Evolutionary conservation across 2,329 filamentous ascomycete genomes (phyloP), one percentile per base, ranked within the genome.

Genomic region (Arthrobotrys sinensis): DNA sequence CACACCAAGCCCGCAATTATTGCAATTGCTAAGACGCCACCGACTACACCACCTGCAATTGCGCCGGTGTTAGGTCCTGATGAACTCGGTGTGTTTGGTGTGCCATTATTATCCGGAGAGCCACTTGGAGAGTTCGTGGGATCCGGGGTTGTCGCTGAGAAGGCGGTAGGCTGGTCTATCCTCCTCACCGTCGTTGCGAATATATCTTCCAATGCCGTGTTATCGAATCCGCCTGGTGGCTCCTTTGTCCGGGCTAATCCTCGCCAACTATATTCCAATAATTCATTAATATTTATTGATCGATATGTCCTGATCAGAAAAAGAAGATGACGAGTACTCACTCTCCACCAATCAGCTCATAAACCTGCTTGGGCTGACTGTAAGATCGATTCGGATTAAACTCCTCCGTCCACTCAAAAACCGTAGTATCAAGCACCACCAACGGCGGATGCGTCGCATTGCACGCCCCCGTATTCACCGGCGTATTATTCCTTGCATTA

Each of bases 391-490:
- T 72, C 24, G 75, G 75, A 64, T 78, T 78, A 12, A 78, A 72
- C 34, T 46, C 32, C 11, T 72, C 67, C 24, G 48, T 57, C 75
- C 75, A 78, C 67, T 68, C 34, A 19, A 72, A 78, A 10, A 36
- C 67, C n/a, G 67, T 78, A 7, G 75, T 78, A 68, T 78, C 75
- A 4, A 78, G 67, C 62, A 78, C 75, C 21, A 78, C 32, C 34
- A 78, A 24, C 36, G 75, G 75, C 40, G 75, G 75, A 57, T 78
- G 75, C 38, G 75, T 78, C 52, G 53, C 32, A 62, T 78, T 78
- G 19, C 75, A 78, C 1, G 40, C 45, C 6, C 62, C 63, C n/a
- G 67, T 63, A 40, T 78, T 78, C 52, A 78, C 75, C 24, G 45
- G 21, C 5, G 62, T 57, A 43, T 78, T 72, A 21, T 72, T 72